Evolutionary conservation across 2,329 filamentous ascomycete species (phyloP).

Genomic region (Claviceps lovelessii): DNA sequence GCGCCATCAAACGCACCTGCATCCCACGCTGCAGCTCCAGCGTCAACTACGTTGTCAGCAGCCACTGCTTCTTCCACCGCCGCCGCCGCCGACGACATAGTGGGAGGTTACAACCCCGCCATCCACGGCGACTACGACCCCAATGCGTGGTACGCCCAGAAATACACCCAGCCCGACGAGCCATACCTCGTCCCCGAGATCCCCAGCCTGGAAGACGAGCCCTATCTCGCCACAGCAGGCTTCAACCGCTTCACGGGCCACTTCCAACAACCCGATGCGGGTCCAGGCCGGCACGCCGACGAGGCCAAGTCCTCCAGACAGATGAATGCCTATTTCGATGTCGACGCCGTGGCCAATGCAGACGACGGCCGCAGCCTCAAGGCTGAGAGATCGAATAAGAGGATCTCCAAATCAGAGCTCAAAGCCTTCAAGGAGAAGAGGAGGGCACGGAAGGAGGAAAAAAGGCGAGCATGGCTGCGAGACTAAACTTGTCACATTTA

Average conservation of each 20-base stretch:
- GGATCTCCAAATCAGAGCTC: slow-evolving; percentile 70
- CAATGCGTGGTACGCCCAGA: slow-evolving; percentile 80
- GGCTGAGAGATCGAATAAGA: slow-evolving; percentile 76
- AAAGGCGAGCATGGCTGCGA: slow-evolving; percentile 75
- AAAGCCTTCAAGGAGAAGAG: slow-evolving; percentile 88
- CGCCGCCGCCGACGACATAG: slow-evolving; percentile 23
- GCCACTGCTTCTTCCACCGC: slow-evolving; percentile 16
- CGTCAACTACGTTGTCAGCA: slow-evolving; percentile 11
- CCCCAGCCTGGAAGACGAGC: slow-evolving; percentile 26
- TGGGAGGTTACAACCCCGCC: slow-evolving; percentile 81
- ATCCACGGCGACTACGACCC: slow-evolving; percentile 96
- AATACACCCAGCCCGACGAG: slow-evolving; percentile 24
- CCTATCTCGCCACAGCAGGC: slow-evolving; percentile 54
- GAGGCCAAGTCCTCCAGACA: slow-evolving; percentile 78
- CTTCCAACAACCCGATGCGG: slow-evolving; percentile 56
- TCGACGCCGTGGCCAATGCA: slow-evolving; percentile 80
- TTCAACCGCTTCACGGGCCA: slow-evolving; percentile 87
- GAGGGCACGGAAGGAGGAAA: slow-evolving; percentile 82
- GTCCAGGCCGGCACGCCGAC: slow-evolving; percentile 66
- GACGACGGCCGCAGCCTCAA: slow-evolving; percentile 85
- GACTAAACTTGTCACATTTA: slow-evolving; percentile 28
- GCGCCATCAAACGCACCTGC: slow-evolving; percentile 19
- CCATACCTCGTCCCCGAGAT: slow-evolving; percentile 14
- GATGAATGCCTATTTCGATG: slow-evolving; percentile 91
- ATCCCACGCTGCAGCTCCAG: slow-evolving; percentile 12